Evolutionary conservation across 768 basidiomycete species (phyloP), one percentile per base, ranked within the genome.

Genomic region (Boletus vermiculosoides): DNA sequence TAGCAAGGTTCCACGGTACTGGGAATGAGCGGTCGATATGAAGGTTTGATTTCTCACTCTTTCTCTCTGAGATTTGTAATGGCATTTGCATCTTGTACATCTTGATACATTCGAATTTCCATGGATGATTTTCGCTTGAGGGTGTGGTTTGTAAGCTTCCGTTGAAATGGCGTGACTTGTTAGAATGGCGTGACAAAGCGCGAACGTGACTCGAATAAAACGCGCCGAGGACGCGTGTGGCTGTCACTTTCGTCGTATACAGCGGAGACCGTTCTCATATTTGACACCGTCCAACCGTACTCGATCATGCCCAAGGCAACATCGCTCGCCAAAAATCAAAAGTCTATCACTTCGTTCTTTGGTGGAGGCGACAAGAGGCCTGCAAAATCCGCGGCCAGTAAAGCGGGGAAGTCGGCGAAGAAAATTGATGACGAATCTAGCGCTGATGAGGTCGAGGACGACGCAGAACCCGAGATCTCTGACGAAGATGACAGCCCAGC

Each of bases 1-100:
- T 28, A 77, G 68, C 62, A 91, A 92, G 72, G 73, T 84, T 40
- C 77, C 84, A 48, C 76, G 89, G 61, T 92, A 88, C 63, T 92
- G 89, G 89, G 90, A 93, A 74, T 92, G 51, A 73, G 51, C 36
- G 34, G 37, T 48, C 22, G 3, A 12, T 16, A 28, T 37, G 30
- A 23, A 30, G 8, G 16, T 10, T 52, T 40, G 37, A 10, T 28
- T 47, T 3, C 39, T 40, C 4, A 10, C 16, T 54, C 15, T 37
- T 45, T 36, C 36, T 6, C n/a, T 57, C 28, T 28, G 28, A 49
- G 60, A 30, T 50, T 56, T 47, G 47, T 59, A 45, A 52, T 55
- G 22, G 33, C 30, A 23, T 47, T 18, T 50, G 41, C 48, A 52
- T 40, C 30, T 51, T 66, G 65, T 66, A 61, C 42, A 25, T 62